phyloP scores from a whole-genome alignment of 2,329 filamentous ascomycete species.

The Sporothrix euskadiensis region DNA sequence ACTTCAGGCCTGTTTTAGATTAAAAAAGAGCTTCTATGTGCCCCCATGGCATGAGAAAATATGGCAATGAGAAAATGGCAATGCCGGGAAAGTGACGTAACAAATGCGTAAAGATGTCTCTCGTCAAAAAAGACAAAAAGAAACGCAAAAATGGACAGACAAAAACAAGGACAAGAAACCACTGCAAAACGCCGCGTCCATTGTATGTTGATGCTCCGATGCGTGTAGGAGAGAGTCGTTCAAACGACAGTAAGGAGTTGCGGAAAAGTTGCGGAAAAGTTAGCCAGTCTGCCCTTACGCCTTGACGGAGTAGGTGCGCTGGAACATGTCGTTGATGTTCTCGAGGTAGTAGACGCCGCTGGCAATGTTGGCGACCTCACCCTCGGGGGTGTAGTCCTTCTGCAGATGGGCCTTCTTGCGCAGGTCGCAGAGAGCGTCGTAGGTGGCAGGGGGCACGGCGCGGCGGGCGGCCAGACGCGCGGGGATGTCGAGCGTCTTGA shows the following conservation, averaged over 20 bases:
- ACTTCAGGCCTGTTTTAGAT: slow-evolving; percentile 24
- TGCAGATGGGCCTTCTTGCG: slow-evolving; percentile 81
- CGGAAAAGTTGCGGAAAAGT: not conserved
- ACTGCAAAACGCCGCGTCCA: slow-evolving; percentile 25
- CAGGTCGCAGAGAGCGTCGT: slow-evolving; percentile 76
- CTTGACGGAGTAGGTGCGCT: slow-evolving; percentile 75
- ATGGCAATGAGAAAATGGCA: slow-evolving; percentile 15
- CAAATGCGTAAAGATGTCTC: not conserved
- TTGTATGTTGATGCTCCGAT: slow-evolving; percentile 28
- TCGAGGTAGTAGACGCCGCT: slow-evolving; percentile 75
- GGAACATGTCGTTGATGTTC: slow-evolving; percentile 83
- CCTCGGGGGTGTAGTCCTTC: slow-evolving; percentile 73
- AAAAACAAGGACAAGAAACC: slow-evolving; percentile 19
- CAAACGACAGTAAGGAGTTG: not conserved
- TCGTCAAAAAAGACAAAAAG: not conserved
- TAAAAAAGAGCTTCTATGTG: slow-evolving; percentile 25
- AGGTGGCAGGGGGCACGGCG: slow-evolving; percentile 68
- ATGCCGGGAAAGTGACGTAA: not conserved
- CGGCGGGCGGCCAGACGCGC: slow-evolving; percentile 66
- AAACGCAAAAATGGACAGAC: slow-evolving; percentile 19
- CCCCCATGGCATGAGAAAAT: slow-evolving; percentile 22
- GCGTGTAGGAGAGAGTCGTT: slow-evolving; percentile 10
- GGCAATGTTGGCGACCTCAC: slow-evolving; percentile 65
- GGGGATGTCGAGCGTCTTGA: slow-evolving; percentile 68
- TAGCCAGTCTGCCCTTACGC: slow-evolving; percentile 48